These are phyloP conservation scores for Saxophila tyrrhenica DNA, from an alignment of 495 filamentous ascomycete species.

Conservation along the genomic window DNA sequence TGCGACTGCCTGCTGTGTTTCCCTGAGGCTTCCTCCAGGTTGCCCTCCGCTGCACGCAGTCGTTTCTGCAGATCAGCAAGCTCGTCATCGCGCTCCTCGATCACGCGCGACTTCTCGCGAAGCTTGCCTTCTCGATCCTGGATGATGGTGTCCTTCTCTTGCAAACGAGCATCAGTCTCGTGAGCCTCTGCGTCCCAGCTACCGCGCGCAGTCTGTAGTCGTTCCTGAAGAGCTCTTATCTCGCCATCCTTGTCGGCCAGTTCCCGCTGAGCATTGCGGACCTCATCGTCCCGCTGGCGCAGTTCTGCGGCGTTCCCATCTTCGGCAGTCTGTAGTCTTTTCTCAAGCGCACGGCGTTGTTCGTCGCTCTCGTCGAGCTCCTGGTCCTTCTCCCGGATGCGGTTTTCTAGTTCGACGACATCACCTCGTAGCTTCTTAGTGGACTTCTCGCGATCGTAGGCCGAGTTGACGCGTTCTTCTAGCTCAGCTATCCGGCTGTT, in stretches of 20 bases:
- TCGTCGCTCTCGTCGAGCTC: conserved; percentile 22
- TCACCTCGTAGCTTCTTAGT: conserved; percentile 23
- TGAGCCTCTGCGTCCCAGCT: conserved; percentile 22
- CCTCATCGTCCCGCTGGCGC: conserved; percentile 15
- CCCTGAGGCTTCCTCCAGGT: conserved; percentile 9
- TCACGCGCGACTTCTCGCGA: conserved; percentile 18
- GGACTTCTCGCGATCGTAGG: conserved; percentile 16
- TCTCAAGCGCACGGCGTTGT: conserved; percentile 21
- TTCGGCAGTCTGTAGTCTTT: conserved; percentile 7
- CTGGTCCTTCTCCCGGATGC: conserved; percentile 19
- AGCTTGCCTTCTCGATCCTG: conserved; percentile 15
- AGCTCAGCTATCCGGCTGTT: conserved; percentile 17
- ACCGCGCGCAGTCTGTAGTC: conserved; percentile 18
- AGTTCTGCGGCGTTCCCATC: conserved; percentile 8
- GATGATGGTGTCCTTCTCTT: conserved; percentile 17
- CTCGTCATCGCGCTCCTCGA: conserved; percentile 20
- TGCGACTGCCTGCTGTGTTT: conserved; percentile 14
- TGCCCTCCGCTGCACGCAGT: conserved; percentile 11
- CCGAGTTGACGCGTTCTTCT: conserved; percentile 17
- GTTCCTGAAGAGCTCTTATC: conserved; percentile 17
- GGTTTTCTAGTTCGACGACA: conserved; percentile 14
- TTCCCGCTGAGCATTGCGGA: conserved; percentile 11
- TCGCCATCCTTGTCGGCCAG: conserved; percentile 19
- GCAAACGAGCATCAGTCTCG: conserved; percentile 16
- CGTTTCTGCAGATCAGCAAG: conserved; percentile 15